Percentiles rank a stretch among this genome's conserved stretches.
Conservation (phyloP, 345 rosid species). For the Citrus mangshanensis region DNA sequence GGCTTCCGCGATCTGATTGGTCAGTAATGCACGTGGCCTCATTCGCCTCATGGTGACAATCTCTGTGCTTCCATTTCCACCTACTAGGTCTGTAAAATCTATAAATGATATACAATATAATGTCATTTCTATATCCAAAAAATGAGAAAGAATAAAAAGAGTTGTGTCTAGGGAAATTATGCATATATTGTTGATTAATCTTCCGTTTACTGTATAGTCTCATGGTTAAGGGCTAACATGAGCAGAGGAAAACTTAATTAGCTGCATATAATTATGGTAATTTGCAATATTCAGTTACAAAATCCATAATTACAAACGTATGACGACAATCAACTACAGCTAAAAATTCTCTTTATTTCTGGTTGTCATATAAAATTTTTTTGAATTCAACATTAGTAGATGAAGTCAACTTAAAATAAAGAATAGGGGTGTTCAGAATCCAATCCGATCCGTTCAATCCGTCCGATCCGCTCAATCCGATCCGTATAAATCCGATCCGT, state of each 20-base stretch:
- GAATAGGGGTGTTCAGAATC: no score
- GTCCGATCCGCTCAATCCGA: no score
- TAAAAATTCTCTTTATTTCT: neutral
- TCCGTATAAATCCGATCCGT: no score
- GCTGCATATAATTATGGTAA: neutral
- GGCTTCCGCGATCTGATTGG: neutral
- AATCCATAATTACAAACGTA: no score
- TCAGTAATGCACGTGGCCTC: constrained; percentile 4
- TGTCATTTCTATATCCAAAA: neutral
- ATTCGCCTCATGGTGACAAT: neutral
- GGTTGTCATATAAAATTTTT: neutral
- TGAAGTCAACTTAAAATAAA: no score
- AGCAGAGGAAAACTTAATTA: neutral
- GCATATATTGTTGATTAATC: neutral
- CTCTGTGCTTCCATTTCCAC: neutral
- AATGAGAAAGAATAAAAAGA: neutral
- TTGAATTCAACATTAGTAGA: neutral
- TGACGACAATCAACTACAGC: neutral
- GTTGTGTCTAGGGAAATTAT: neutral
- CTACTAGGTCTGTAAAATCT: neutral
- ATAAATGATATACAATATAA: neutral
- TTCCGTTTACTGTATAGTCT: neutral
- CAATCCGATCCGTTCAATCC: no score
- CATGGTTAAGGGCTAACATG: neutral
- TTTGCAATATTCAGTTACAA: neutral